Conservation (phyloP, 164 flowering plant species). For the Magnolia sinica region DNA sequence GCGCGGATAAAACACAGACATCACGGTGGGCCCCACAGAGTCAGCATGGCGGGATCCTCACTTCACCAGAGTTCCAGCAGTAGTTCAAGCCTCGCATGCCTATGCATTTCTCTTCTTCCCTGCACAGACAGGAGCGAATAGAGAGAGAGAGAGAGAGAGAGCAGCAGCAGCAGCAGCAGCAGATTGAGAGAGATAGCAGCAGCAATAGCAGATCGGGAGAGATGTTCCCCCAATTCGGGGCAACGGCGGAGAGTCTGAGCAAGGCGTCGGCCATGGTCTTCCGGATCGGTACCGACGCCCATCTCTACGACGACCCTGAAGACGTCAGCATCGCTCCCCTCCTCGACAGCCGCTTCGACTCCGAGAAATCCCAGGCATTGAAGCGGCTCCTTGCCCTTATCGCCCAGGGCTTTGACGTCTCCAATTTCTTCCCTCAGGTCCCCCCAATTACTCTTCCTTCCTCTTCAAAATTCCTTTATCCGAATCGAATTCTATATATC, state of each 20-base stretch:
- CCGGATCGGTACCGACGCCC: conserved; percentile 97
- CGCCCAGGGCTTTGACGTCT: conserved; percentile 93
- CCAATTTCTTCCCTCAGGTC: conserved; percentile 98
- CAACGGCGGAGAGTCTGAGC: conserved; percentile 83
- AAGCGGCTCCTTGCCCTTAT: conserved; percentile 96
- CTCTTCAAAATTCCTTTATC: background rate
- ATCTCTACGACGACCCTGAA: conserved; percentile 99
- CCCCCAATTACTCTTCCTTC: background rate
- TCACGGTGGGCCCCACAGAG: too few species aligned
- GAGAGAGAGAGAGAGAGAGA: too few species aligned
- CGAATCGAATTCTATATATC: background rate
- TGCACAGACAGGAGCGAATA: too few species aligned
- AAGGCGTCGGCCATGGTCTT: conserved; percentile 90
- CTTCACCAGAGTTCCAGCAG: too few species aligned
- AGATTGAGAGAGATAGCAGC: background rate
- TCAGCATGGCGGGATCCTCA: too few species aligned
- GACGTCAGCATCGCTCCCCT: conserved; percentile 86
- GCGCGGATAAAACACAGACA: too few species aligned
- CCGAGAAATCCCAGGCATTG: conserved; percentile 93
- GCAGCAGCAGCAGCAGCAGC: background rate
- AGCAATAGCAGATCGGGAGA: background rate
- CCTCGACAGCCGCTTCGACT: conserved; percentile 88
- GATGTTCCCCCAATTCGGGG: conserved; percentile 88
- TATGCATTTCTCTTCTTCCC: too few species aligned
- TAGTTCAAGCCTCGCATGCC: too few species aligned